Base-by-base conservation (phyloP, 164 flowering plant species). In the Aristolochia fimbriata region DNA sequence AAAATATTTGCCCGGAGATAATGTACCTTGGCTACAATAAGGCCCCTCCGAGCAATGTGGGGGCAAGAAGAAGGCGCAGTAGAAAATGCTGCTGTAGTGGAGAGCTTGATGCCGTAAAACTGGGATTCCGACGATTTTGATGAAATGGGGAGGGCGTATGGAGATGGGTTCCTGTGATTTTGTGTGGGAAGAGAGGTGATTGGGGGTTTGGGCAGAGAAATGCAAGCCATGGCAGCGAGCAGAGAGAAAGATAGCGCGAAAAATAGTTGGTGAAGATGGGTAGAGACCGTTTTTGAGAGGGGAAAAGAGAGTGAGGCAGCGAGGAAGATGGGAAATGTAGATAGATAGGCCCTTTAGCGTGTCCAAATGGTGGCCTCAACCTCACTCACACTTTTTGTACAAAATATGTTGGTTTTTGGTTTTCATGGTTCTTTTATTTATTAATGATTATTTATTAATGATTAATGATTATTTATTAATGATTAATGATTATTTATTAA, bases 11-110 rank as follows among this genome's bases (percentile, higher is more conserved):
- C 43, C 10, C 23, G 0, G 23, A 2, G 9, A 21, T 22, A 52
- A 16, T 23, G 15, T 78, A 86, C 96, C 94, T 86, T 86, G 25
- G 90, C 84, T 64, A 50, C 62, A 70, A 88, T 76, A 66, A 74
- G 52, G 46, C 22, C 22, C 65, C 67, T 83, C 12, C 15, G 9
- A 65, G 68, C 81, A 15, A 15, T 6, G 57, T 64, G 49, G 66
- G 52, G 47, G 11, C 3, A 55, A 23, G 76, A 51, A 61, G 75
- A 68, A 4, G 82, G 70, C 62, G 73, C 13, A 15, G 80, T 41
- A 20, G 59, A 25, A 47, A 75, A 61, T 30, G 79, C 45, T 19
- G 79, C 54, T 8, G 17, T 16, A 46, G 60, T 43, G 22, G 82
- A 77, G 60, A 86, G 65, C 68, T 71, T 75, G 63, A 81, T 75